These are phyloP conservation scores for Cephaloascus albidus DNA, from an alignment of 805 yeast species.

Conservation along the genomic window DNA sequence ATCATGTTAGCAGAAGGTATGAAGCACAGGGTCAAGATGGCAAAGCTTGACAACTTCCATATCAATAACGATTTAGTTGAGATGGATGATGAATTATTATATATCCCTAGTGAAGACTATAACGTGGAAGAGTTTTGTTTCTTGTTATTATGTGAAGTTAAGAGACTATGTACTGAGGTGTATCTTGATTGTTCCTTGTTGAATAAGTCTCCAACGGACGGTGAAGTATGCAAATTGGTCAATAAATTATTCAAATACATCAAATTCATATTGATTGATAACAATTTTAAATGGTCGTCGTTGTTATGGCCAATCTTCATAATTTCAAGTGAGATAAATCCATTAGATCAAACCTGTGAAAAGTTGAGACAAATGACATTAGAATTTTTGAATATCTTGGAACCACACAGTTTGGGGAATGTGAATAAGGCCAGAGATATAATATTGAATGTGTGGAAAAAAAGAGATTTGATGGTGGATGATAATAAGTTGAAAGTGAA, in stretches of 20 bases:
- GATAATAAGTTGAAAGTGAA: conserved; percentile 7
- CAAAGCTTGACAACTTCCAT: conserved; percentile 1
- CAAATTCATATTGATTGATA: conserved; percentile 14
- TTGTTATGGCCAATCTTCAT: conserved; percentile 20
- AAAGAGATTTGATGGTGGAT: conserved; percentile 14
- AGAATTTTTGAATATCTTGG: conserved; percentile 14
- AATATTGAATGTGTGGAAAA: conserved; percentile 17
- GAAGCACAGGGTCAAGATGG: conserved; percentile 6
- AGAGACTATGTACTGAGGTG: conserved; percentile 12
- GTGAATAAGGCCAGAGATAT: conserved; percentile 14
- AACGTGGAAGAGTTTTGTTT: conserved; percentile 15
- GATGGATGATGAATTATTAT: background rate
- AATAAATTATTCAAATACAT: conserved; percentile 9
- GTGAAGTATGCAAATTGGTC: conserved; percentile 8
- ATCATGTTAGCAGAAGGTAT: conserved; percentile 8
- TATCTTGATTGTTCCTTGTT: conserved; percentile 18
- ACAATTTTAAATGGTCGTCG: conserved; percentile 20
- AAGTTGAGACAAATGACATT: conserved; percentile 15
- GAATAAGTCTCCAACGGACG: conserved; percentile 14
- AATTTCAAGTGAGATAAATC: conserved; percentile 15
- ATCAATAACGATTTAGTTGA: background rate
- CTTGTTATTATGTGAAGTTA: conserved; percentile 17
- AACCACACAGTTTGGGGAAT: conserved; percentile 16
- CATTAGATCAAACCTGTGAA: conserved; percentile 14
- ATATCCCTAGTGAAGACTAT: conserved; percentile 1